Base-by-base conservation (phyloP, 257 asterid genomes). In the Ajuga chamaepitys region DNA sequence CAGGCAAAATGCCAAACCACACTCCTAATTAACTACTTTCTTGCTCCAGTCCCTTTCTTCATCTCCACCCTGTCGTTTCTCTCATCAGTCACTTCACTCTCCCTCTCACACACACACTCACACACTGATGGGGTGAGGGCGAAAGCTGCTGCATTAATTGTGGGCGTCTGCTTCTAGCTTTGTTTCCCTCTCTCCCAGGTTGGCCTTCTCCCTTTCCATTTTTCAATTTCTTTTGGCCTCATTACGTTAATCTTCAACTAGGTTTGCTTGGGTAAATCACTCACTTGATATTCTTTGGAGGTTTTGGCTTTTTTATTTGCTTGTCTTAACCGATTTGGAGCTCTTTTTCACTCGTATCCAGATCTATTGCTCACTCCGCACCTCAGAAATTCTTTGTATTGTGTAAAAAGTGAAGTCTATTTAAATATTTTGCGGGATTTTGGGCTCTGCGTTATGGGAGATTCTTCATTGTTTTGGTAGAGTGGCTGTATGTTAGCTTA, bases 1-100 rank as follows among this genome's bases (percentile, higher is more conserved):
- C 22, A 62, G 64, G 75, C 80, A 44, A 62, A 62, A 75, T 28
- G 70, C 79, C 84, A 72, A 72, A 65, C 75, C 25, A 20, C 57
- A 9, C 69, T 44, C 62, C 8, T 10, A 58, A 58, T 16, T 45
- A 71, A 20, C 79, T 54, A 34, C 26, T 24, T n/a, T 24, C 37
- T 38, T 28, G 22, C 70, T 14, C 25, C 47, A 20, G 70, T 73
- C 74, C 54, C 72, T 76, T 70, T 74, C 79, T 57, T 40, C 67
- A 30, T 16, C 22, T 26, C 45, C n/a, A 5, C 62, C 32, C 62
- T 55, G 61, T 55, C 61, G 42, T 55, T 68, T 32, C 74, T 32
- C 24, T 50, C 63, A 70, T 30, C 30, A 46, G 74, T 73, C 80
- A 54, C 75, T 40, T 67, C 74, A 38, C 70, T 18, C 81, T 68